Evolutionary conservation across 345 rosid genomes (phyloP), one percentile per base, ranked within the genome.

Genomic region (Arabidopsis suecica): DNA sequence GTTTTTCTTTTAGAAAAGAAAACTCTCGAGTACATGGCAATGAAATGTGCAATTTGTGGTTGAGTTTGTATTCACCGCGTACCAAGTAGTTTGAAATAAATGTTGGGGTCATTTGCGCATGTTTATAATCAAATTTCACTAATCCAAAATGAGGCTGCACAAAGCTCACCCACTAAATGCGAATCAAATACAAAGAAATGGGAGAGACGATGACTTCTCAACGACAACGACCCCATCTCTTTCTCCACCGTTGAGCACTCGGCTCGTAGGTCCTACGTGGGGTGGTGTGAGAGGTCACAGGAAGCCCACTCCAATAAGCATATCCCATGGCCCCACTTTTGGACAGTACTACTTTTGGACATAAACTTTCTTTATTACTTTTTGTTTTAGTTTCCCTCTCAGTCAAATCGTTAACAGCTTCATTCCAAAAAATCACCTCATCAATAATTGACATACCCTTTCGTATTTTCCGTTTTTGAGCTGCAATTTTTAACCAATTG

Each of bases 161-260:
- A 67, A 49, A 16, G 23, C 51, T 6, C 51, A 47, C 51, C 56
- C 79, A 76, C 64, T 68, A 53, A 44, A 40, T 6, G 64, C 57
- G 69, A 76, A 76, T 76, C 74, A 76, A 76, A 67, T 16, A 58
- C 73, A 59, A 48, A 38, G 72, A 58, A 0, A 40, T 53, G 22
- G 20, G 5, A n/a, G 14, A 50, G 79, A 76, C 49, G 49, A 69
- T 54, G 69, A 69, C 69, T 33, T 53, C 14, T 40, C 22, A 34
- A 11, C 9, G 69, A 76, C 74, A 68, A 61, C 32, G 61, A 68
- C 75, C 18, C 3, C 16, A 62, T 42, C 34, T 65, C 59, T 18
- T 76, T 69, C 70, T 69, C 79, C 80, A 76, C 80, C 80, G 80
- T 69, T 76, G 74, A 68, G 62, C 58, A 10, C 74, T 53, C 3